phyloP scores from a whole-genome alignment of 768 basidiomycete species.

The Russula sp. region DNA sequence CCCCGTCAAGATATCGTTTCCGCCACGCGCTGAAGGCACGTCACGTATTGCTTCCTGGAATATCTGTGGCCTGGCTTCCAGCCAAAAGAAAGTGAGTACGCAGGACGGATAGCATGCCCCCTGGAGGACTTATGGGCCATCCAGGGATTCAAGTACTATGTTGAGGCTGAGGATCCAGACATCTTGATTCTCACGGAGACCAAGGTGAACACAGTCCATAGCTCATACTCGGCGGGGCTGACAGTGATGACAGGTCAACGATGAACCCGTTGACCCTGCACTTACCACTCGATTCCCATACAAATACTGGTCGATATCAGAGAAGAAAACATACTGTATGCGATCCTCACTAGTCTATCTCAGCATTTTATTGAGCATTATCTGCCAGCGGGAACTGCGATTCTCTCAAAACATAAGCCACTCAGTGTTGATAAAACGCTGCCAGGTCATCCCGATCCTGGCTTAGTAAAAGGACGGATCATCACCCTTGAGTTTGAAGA shows the following conservation, averaged over 20 bases:
- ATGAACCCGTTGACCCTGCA: slow-evolving; percentile 53
- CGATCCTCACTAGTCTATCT: background rate
- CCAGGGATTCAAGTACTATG: slow-evolving; percentile 75
- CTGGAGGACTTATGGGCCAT: background rate
- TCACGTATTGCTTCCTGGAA: slow-evolving; percentile 70
- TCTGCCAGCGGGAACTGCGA: slow-evolving; percentile 65
- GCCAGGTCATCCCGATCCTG: slow-evolving; percentile 68
- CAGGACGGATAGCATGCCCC: background rate
- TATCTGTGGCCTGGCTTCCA: slow-evolving; percentile 68
- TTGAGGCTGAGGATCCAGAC: slow-evolving; percentile 84
- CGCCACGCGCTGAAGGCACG: slow-evolving; percentile 42
- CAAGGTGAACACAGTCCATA: slow-evolving; percentile 43
- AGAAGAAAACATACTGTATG: slow-evolving; percentile 75
- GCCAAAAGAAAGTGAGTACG: slow-evolving; percentile 64
- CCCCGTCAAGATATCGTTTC: slow-evolving; percentile 56
- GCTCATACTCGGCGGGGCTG: background rate
- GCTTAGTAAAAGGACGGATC: slow-evolving; percentile 65
- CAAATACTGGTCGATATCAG: slow-evolving; percentile 69
- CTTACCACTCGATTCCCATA: slow-evolving; percentile 59
- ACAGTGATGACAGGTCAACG: slow-evolving; percentile 51
- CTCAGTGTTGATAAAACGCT: slow-evolving; percentile 57
- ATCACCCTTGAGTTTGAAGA: slow-evolving; percentile 74
- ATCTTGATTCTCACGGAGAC: slow-evolving; percentile 82
- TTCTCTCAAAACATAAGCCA: slow-evolving; percentile 73
- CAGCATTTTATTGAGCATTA: background rate